Conservation (phyloP, 108 stramenopile species). For the Pinguiococcus pyrenoidosus region DNA sequence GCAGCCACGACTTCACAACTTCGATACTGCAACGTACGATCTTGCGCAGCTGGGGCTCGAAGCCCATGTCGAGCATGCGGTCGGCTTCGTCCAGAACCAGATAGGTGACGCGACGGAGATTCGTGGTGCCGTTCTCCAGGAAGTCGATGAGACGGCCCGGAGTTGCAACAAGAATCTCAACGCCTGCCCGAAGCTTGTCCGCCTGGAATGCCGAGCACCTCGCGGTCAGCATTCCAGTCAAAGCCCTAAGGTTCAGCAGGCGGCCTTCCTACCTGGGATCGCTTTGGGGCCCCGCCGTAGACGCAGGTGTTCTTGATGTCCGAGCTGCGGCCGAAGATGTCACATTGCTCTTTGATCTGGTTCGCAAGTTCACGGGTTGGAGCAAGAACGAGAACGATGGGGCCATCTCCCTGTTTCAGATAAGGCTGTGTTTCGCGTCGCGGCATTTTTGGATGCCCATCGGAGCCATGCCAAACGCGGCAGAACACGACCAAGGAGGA, state of each 20-base stretch:
- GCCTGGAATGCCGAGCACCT: conserved; percentile 28
- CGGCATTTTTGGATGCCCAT: too few species aligned
- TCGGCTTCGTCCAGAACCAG: conserved; percentile 93
- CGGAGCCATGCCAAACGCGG: too few species aligned
- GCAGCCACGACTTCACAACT: too few species aligned
- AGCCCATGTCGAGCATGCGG: conserved; percentile 97
- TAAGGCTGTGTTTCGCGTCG: conserved; percentile 71
- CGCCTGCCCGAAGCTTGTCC: conserved; percentile 55
- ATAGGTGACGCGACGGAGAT: conserved; percentile 86
- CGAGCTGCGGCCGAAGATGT: conserved; percentile 82
- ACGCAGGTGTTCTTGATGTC: conserved; percentile 96
- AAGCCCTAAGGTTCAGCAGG: too few species aligned
- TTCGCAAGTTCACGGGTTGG: conserved; percentile 97
- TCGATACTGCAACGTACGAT: too few species aligned
- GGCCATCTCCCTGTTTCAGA: conserved; percentile 93
- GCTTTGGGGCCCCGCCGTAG: conserved; percentile 93
- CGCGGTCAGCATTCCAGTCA: neutral
- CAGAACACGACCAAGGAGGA: neutral
- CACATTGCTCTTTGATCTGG: conserved; percentile 98
- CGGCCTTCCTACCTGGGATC: conserved; percentile 25
- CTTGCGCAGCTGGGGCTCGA: conserved; percentile 93
- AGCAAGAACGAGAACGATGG: conserved; percentile 87
- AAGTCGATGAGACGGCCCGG: conserved; percentile 97
- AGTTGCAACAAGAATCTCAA: conserved; percentile 96
- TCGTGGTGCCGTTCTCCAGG: conserved; percentile 82